Base-by-base conservation (phyloP, 2,329 filamentous ascomycete genomes). In the Apiospora marii region DNA sequence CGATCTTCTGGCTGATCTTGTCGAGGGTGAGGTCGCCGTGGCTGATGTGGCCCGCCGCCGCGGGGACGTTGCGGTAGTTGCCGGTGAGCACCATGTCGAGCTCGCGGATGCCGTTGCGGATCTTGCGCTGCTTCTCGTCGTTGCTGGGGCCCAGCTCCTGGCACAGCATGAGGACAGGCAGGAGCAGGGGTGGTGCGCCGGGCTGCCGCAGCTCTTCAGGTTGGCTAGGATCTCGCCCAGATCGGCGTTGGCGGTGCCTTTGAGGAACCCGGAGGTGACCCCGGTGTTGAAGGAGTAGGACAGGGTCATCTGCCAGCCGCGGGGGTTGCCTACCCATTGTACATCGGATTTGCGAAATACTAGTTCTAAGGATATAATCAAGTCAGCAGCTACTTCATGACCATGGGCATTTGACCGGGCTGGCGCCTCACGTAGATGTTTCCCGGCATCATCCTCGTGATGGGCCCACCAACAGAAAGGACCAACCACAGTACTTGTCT, bases 271-370 rank as follows among this genome's bases (percentile, higher is more conserved):
- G 0, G 79, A 80, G 0, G 81, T 82, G 48, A 81, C 76, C 4
- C 72, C 71, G 16, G 75, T 77, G 2, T 74, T 67, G 46, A 82
- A 77, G 6, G 77, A 79, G 67, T 83, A 77, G 0, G 78, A 79
- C 10, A 83, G 76, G 67, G 78, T 78, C 68, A 82, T 76, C 74
- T 82, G 80, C 78, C 80, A 82, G 3, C 81, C 82, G 24, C 80
- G 73, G 1, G 80, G 80, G 6, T 71, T 72, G 4, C 77, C 80
- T 49, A 77, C 76, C 74, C 79, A 79, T 1, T 77, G 71, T 8
- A 81, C 79, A 51, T 82, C 80, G 19, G 78, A 79, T 70, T 83
- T 83, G 2, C 81, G 78, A 64, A 81, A 83, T 10, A 83, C 76
- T 16, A 83, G 75, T 68, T 82, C 79, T 80, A 22, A 69, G n/a